Evolutionary conservation across 768 basidiomycete genomes (phyloP), one percentile per base, ranked within the genome.

Genomic region (Tricholoma sp.): DNA sequence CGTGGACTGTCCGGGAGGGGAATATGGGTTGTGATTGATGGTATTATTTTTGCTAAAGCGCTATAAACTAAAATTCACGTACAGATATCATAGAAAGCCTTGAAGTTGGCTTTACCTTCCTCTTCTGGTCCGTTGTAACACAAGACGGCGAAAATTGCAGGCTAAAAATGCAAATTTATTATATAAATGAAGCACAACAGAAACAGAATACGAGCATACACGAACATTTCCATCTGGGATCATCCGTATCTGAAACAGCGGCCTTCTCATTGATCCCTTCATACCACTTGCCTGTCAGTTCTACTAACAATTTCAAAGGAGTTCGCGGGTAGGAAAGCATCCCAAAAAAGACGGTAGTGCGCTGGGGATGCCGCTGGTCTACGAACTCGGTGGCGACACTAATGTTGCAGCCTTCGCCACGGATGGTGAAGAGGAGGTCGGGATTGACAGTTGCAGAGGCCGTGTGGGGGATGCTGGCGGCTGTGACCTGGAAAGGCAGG

Each of bases 371-470:
- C 32, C 83, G 66, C 45, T 64, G 62, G 50, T 78, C 64, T 5
- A 80, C 76, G 59, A 84, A 83, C 54, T 82, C 76, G 1, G 79
- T 79, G 55, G 79, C 75, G 24, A 83, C 74, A n/a, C 82, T 82
- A 63, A 82, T 83, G 58, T 82, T 83, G 54, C 73, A 74, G 24
- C 81, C 82, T 14, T 75, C 81, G 4, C 82, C 82, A 46, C 80
- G 72, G 37, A 83, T 75, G 11, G 69, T 81, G 63, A 79, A 83
- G 68, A 80, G 82, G 21, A 83, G 65, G 57, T 83, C 81, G 4
- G 68, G 49, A 53, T 77, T 75, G 58, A 76, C 72, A 0, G 60
- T 63, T 1, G 71, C 67, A 59, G 74, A 21, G 66, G 73, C 47
- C 64, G 58, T 59, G 50, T 62, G 24, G 19, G 60, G 22, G 12